These are phyloP conservation scores for Uncinocarpus reesii DNA, from an alignment of 2,329 filamentous ascomycete species.

Conservation along the genomic window DNA sequence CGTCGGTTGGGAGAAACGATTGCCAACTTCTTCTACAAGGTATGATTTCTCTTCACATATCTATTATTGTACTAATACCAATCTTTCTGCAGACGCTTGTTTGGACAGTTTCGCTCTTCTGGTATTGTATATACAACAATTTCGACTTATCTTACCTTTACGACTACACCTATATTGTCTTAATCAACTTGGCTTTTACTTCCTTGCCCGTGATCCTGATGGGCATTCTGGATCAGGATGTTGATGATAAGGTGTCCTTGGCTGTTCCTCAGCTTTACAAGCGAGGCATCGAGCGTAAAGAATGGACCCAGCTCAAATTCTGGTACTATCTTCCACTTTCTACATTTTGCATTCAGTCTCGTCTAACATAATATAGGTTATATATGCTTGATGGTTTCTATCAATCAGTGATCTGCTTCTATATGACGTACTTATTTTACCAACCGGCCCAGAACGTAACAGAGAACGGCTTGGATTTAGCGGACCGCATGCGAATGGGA, in stretches of 20 bases:
- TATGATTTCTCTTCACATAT: conserved; percentile 26
- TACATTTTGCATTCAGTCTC: not conserved
- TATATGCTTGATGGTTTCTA: conserved; percentile 95
- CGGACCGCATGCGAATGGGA: conserved; percentile 74
- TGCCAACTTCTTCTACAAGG: conserved; percentile 99
- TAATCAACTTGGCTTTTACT: conserved; percentile 95
- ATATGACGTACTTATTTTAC: conserved; percentile 78
- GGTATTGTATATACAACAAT: conserved; percentile 92
- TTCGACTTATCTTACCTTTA: conserved; percentile 96
- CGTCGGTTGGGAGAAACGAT: conserved; percentile 83
- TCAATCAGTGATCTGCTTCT: conserved; percentile 88
- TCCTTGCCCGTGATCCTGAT: conserved; percentile 90
- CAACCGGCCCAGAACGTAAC: conserved; percentile 57
- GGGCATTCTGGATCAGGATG: conserved; percentile 94
- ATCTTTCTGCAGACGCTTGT: conserved; percentile 62
- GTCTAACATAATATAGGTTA: conserved; percentile 43
- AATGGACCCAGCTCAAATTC: conserved; percentile 95
- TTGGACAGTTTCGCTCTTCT: conserved; percentile 94
- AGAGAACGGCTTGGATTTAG: conserved; percentile 61
- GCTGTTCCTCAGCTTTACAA: conserved; percentile 93
- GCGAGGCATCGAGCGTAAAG: conserved; percentile 84
- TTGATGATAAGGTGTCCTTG: conserved; percentile 84
- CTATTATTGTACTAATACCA: conserved; percentile 21
- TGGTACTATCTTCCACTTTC: conserved; percentile 54
- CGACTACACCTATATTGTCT: conserved; percentile 93